Conservation (phyloP, 2,329 filamentous ascomycete genomes). For the Neurospora crassa region DNA sequence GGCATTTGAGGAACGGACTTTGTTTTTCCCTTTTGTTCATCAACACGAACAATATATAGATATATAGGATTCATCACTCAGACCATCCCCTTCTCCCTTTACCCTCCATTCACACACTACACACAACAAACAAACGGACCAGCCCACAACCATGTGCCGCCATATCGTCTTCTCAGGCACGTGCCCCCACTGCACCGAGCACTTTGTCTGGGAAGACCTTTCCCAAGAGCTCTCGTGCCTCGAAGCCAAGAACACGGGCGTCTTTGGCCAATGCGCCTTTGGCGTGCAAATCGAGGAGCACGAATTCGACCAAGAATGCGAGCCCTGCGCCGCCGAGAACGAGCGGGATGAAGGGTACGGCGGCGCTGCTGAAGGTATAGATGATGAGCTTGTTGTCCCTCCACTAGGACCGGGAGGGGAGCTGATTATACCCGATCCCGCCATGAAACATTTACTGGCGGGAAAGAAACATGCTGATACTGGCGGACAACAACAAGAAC, state of each 20-base stretch:
- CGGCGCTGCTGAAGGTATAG: conserved; percentile 22
- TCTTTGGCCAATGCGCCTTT: conserved; percentile 32
- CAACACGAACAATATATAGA: background rate
- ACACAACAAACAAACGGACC: background rate
- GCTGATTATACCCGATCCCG: too few relatives aligned
- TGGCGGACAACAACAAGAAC: background rate
- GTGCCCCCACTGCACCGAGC: conserved; percentile 32
- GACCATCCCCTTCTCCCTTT: background rate
- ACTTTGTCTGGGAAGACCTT: conserved; percentile 34
- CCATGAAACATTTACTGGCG: background rate
- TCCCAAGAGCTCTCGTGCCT: conserved; percentile 37
- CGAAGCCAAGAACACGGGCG: conserved; percentile 38
- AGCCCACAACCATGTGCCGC: conserved; percentile 32
- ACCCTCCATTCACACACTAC: too few relatives aligned
- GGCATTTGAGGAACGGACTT: background rate
- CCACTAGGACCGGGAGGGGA: background rate
- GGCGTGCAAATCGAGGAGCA: conserved; percentile 35
- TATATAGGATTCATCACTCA: background rate
- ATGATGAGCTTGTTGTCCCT: conserved; percentile 13
- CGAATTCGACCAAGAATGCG: conserved; percentile 38
- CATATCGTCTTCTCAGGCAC: conserved; percentile 33
- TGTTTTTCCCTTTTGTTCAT: background rate
- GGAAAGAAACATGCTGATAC: background rate
- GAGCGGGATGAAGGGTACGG: conserved; percentile 29
- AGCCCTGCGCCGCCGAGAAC: conserved; percentile 31